Percentiles rank a stretch among this genome's conserved stretches.
Evolutionary conservation across 768 basidiomycete genomes (phyloP).

Genomic region (Naganishia kalamii): DNA sequence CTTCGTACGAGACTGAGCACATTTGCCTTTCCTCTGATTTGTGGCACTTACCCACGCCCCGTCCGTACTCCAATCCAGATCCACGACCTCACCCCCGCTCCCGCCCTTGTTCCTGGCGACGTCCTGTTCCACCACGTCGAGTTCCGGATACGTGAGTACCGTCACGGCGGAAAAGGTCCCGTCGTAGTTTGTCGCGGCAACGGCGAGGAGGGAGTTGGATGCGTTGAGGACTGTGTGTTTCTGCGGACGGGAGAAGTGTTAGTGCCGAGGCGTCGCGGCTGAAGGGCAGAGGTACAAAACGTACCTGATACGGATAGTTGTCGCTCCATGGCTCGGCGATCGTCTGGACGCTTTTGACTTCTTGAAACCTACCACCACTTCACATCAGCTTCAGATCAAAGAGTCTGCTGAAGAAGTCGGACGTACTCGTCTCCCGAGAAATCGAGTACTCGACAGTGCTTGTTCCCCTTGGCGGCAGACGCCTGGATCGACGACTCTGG

Average conservation of each 20-base stretch:
- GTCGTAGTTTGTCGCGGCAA: conserved; percentile 63
- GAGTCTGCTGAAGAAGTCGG: background rate
- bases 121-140: conserved; percentile 6
- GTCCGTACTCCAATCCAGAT: conserved; percentile 66
- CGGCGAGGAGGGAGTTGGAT: conserved; percentile 59
- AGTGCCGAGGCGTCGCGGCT: conserved; percentile 3
- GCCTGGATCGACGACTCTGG: conserved; percentile 56
- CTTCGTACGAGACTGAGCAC: conserved; percentile 19
- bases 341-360: conserved; percentile 57
- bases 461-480: conserved; percentile 55
- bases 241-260: conserved; percentile 48
- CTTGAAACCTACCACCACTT: conserved; percentile 52
- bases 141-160: conserved; percentile 58
- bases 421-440: conserved; percentile 45
- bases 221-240: conserved; percentile 82
- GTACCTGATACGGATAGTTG: conserved; percentile 69
- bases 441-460: conserved; percentile 70
- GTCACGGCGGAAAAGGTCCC: conserved; percentile 52
- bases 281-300: conserved; percentile 22
- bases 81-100: conserved; percentile 71
- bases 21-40: background rate
- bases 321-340: conserved; percentile 59
- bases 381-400: background rate
- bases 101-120: background rate
- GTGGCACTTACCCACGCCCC: conserved; percentile 42